Conservation (phyloP, 352 stramenopile genomes). For the Globisporangium heterothallicum region DNA sequence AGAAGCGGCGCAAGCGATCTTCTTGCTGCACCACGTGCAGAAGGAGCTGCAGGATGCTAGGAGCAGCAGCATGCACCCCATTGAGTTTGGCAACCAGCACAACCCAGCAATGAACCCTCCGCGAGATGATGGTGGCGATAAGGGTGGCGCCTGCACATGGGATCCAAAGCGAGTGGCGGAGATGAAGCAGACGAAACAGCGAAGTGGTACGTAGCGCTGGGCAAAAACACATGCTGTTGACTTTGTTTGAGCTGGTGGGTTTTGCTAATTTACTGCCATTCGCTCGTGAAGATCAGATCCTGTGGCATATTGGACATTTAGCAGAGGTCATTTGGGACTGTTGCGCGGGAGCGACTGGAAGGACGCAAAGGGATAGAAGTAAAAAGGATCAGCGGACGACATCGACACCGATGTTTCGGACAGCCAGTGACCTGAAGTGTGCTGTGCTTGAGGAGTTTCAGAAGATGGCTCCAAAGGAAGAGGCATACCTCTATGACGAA, state of each 20-base stretch:
- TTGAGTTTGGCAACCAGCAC: too few species aligned
- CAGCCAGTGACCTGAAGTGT: slow-evolving; percentile 10
- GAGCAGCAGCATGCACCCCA: not conserved
- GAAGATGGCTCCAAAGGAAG: slow-evolving; percentile 11
- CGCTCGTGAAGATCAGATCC: slow-evolving; percentile 12
- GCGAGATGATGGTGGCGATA: too few species aligned
- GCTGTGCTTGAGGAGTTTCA: slow-evolving; percentile 18
- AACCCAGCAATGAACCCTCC: too few species aligned
- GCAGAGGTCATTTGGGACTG: slow-evolving; percentile 17
- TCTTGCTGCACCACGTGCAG: slow-evolving; percentile 5
- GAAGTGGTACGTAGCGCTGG: not conserved
- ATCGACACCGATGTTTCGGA: not conserved
- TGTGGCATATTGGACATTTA: slow-evolving; percentile 19
- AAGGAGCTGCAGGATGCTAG: slow-evolving; percentile 1
- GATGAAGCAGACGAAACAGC: not conserved
- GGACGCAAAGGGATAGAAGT: too few species aligned
- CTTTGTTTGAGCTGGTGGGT: too few species aligned
- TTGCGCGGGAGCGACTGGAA: not conserved
- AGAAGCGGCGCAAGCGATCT: slow-evolving; percentile 21
- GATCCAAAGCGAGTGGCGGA: too few species aligned
- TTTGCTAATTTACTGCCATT: not conserved
- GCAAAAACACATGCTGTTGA: not conserved
- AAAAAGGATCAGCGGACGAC: not conserved
- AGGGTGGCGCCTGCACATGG: too few species aligned
- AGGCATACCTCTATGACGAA: slow-evolving; percentile 22